Evolutionary conservation across 345 rosid species (phyloP), one percentile per base, ranked within the genome.

Genomic region (Aquilaria sinensis): DNA sequence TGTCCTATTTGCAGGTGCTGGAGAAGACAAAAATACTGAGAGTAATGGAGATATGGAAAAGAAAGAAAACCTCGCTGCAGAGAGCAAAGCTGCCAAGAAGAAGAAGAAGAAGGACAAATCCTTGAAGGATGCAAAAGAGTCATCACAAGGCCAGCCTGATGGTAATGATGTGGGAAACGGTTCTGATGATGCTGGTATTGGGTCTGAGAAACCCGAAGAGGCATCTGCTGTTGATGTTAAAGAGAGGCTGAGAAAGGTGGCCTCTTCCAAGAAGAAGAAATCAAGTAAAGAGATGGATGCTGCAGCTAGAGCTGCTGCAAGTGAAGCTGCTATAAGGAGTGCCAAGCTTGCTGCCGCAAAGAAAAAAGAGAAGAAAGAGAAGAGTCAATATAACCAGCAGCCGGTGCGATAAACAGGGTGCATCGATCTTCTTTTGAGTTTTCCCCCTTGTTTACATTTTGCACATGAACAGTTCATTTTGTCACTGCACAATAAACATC

Each of bases 311-410:
- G 85, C 84, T 37, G 96, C 83, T 37, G 92, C 96, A 5, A 66
- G 61, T 53, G 96, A 92, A 77, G 95, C 89, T 49, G 89, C 96
- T 74, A 85, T 83, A 5, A 81, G 85, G 71, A 80, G 69, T 60
- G 93, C 88, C 15, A 86, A 64, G 82, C 82, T 88, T 62, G 87
- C 86, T 2, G 90, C 92, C 32, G 87, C 95, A 15, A 86, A 92
- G 92, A 92, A 92, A 70, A 88, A 86, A 71, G 98, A 86, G 82
- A 89, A 86, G 87, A 84, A 74, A 71, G 98, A 86, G 82, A 89
- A 86, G 87, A 84, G 72, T 58, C 88, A 86, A 72, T 86, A 86
- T 74, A 88, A 85, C 72, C 92, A 85, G 74, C 96, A 86, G 75
- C 85, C 96, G 0, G 83, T 79, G 62, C 68, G 85, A 83, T 88